phyloP scores from a whole-genome alignment of 495 filamentous ascomycete species.

The Penicillium waksmanii region DNA sequence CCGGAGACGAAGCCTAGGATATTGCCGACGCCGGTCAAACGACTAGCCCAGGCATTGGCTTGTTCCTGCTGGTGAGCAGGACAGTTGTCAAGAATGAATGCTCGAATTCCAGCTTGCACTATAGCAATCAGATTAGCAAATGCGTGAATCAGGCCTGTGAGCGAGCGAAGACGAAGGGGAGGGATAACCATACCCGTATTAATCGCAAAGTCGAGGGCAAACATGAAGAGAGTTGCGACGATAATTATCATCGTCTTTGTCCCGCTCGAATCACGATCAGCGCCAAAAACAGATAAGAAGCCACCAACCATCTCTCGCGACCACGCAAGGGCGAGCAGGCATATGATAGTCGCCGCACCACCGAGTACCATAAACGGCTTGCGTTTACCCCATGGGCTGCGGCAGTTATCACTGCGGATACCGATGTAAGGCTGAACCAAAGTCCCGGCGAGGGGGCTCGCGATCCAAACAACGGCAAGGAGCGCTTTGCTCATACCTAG shows the following conservation, averaged over 20 bases:
- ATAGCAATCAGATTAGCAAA: conserved; percentile 11
- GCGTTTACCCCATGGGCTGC: conserved; percentile 77
- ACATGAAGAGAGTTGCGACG: conserved; percentile 79
- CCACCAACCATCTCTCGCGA: conserved; percentile 75
- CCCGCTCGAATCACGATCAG: conserved; percentile 59
- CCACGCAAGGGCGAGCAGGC: conserved; percentile 80
- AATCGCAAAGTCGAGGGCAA: conserved; percentile 86
- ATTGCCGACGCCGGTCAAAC: conserved; percentile 80
- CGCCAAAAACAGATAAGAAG: conserved; percentile 72
- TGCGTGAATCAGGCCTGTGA: neutral
- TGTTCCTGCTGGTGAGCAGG: conserved; percentile 88
- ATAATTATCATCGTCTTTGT: conserved; percentile 66
- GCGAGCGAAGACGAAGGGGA: neutral
- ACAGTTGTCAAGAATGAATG: conserved; percentile 88
- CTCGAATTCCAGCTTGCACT: conserved; percentile 87
- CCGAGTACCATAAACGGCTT: conserved; percentile 88
- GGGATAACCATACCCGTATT: conserved; percentile 70
- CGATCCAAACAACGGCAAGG: conserved; percentile 94
- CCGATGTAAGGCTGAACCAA: conserved; percentile 95
- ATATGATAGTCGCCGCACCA: conserved; percentile 69
- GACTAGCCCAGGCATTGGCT: conserved; percentile 86
- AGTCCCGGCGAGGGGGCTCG: conserved; percentile 81
- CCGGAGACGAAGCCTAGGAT: conserved; percentile 85
- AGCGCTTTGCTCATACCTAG: conserved; percentile 90
- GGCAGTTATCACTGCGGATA: conserved; percentile 86